These are phyloP conservation scores for Apiospora marii DNA, from an alignment of 2,329 filamentous ascomycete species.

Conservation along the genomic window DNA sequence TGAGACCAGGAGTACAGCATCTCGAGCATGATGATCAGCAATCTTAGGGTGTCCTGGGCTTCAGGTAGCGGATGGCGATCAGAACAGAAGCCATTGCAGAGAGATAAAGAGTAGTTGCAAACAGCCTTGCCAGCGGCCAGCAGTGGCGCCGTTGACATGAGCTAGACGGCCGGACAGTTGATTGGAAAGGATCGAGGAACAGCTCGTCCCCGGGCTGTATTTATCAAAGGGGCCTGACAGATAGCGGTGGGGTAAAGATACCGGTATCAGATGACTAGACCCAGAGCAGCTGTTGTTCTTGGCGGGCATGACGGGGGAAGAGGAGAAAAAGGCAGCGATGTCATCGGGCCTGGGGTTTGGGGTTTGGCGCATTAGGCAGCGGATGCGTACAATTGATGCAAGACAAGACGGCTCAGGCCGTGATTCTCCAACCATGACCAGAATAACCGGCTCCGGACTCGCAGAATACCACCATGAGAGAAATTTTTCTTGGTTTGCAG, in stretches of 20 bases:
- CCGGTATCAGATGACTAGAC: background rate
- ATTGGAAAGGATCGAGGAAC: conserved; percentile 1
- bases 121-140: background rate
- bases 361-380: background rate
- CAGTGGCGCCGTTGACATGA: background rate
- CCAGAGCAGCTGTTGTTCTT: background rate
- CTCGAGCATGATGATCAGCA: background rate
- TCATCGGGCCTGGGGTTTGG: background rate
- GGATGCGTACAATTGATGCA: background rate
- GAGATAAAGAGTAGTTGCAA: background rate
- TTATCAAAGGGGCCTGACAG: background rate
- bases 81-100: background rate
- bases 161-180: background rate
- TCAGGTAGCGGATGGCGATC: background rate
- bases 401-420: background rate
- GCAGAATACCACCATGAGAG: background rate
- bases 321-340: background rate
- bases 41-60: background rate
- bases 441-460: background rate
- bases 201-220: background rate
- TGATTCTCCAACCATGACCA: background rate
- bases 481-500: too few relatives aligned
- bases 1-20: background rate
- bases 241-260: conserved; percentile 13
- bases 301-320: background rate